A percentile compares a stretch with the other conserved stretches of the same genome.
phyloP scores from a whole-genome alignment of 1,284 basidiomycete species.

The Peniophora sp. region DNA sequence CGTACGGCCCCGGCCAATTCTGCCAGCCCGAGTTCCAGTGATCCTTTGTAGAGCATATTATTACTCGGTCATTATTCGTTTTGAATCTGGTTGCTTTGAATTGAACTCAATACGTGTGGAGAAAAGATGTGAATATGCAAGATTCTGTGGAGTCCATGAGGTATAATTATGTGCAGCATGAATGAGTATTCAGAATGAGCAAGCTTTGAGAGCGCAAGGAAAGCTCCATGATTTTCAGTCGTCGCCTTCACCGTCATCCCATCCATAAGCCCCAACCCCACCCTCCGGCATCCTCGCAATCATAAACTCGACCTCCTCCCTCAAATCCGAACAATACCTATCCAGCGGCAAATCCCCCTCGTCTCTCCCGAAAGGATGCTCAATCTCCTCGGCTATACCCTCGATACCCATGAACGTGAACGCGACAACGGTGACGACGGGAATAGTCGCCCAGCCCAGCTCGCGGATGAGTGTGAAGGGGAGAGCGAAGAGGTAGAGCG shows the following conservation, averaged over 20 bases:
- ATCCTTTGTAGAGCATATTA: constrained; percentile 24
- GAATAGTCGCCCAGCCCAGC: constrained; percentile 74
- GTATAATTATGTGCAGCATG: not conserved
- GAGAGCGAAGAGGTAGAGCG: constrained; percentile 79
- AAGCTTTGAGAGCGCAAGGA: not conserved
- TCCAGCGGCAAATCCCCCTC: constrained; percentile 66
- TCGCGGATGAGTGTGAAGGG: constrained; percentile 79
- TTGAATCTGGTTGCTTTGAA: not conserved
- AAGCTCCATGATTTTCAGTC: constrained; percentile 33
- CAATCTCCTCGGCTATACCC: constrained; percentile 87
- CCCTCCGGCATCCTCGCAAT: constrained; percentile 75
- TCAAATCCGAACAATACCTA: constrained; percentile 77
- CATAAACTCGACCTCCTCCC: constrained; percentile 79
- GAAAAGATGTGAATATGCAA: too few relatives aligned
- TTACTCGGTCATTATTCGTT: constrained; percentile 7
- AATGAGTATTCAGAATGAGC: not conserved
- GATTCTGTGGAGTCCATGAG: not conserved
- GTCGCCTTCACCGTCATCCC: constrained; percentile 71
- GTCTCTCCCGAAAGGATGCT: constrained; percentile 77
- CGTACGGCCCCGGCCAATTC: constrained; percentile 89
- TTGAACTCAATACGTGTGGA: too few relatives aligned
- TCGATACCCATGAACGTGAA: constrained; percentile 92
- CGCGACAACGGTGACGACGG: constrained; percentile 76
- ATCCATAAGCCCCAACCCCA: constrained; percentile 53
- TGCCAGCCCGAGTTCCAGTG: constrained; percentile 84